Evolutionary conservation across 1,284 basidiomycete species (phyloP), one percentile per base, ranked within the genome.

Genomic region (Rhizoctonia solani): DNA sequence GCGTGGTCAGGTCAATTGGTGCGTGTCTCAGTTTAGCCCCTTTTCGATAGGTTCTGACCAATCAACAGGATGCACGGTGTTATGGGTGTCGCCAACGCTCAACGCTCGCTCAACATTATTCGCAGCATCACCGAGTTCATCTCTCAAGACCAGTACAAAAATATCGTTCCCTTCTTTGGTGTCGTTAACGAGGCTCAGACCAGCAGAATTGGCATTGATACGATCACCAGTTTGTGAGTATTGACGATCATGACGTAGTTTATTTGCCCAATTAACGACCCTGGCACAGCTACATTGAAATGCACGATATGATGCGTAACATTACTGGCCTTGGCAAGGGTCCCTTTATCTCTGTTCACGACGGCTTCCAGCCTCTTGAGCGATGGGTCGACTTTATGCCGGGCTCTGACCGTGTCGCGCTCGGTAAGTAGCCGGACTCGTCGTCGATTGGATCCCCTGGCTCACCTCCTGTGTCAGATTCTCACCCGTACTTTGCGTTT

Each of bases 121-220:
- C 87, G 93, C 53, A 87, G 92, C 68, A 75, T 98, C 47, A 86
- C 92, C 39, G 89, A 98, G 78, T 97, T 95, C 77, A 92, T 97
- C 73, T 88, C 89, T n/a, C 93, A 96, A 75, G 87, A 89, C 2
- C 84, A 96, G 76, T 95, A 95, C 76, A 81, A 80, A 68, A 82
- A 90, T 75, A 91, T 96, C 41, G 86, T 96, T 25, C 82, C 85
- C n/a, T 88, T 95, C 81, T 93, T 94, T 70, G 88, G 89, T 46
- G 81, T 93, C 69, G 81, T 70, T 41, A 71, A 71, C 58, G 70
- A 71, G 59, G 66, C 70, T 16, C 55, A 44, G 49, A 66, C 50
- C 11, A 46, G 25, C 39, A 50, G 54, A 9, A 71, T 71, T 27
- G 67, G 68, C 14, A 66, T 66, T 42, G 70, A 70, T 32, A 46